Conservation (phyloP, 2,329 filamentous ascomycete species). For the Juglanconis sp. region DNA sequence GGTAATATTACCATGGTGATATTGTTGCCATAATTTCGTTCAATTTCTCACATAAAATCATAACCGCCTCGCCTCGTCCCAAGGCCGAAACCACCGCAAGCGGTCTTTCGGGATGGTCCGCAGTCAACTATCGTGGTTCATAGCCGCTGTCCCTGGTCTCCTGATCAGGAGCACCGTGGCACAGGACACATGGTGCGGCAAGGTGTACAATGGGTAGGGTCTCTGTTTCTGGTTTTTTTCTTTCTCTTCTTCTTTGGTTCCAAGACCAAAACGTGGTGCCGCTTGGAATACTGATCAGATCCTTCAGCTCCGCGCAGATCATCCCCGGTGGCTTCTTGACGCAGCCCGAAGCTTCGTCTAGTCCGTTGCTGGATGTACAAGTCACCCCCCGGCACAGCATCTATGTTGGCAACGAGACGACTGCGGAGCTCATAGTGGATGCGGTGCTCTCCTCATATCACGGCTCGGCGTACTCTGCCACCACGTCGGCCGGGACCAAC, state of each 20-base stretch:
- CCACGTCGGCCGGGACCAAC: constrained; percentile 21
- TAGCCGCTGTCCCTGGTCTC: not conserved
- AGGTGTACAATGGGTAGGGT: constrained; percentile 40
- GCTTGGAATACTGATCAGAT: not conserved
- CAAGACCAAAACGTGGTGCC: no score
- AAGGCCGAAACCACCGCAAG: not conserved
- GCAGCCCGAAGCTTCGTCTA: not conserved
- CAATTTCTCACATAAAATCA: no score
- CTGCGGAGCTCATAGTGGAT: constrained; percentile 42
- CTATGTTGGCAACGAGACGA: constrained; percentile 39
- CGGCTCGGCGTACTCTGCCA: constrained; percentile 33
- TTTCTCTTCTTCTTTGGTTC: not conserved
- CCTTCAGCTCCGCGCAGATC: constrained; percentile 11
- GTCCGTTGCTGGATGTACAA: constrained; percentile 39
- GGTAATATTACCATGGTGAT: no score
- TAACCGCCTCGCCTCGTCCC: no score
- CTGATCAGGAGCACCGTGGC: not conserved
- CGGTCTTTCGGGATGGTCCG: constrained; percentile 2
- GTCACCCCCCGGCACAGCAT: constrained; percentile 44
- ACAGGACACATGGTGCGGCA: constrained; percentile 39
- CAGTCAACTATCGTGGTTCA: not conserved
- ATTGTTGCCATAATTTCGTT: no score
- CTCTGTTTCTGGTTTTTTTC: no score
- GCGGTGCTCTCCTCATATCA: constrained; percentile 39
- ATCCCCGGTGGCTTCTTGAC: constrained; percentile 11